Evolutionary conservation across 192 early-diverging fungal species (phyloP), one percentile per base, ranked within the genome.

Genomic region (Rhizoclosmatium sp.): DNA sequence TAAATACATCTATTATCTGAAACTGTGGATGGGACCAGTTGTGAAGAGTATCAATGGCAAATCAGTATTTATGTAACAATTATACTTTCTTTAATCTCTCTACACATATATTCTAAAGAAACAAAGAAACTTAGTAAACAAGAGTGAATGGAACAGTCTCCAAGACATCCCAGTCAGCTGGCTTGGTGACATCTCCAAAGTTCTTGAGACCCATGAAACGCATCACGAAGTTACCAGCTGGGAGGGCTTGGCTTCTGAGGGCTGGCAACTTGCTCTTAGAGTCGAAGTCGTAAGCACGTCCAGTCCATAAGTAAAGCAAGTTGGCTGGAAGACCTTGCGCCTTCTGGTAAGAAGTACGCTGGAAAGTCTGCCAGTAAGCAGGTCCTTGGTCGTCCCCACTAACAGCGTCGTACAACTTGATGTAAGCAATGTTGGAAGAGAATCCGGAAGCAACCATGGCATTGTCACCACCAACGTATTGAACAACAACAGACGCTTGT

Each of bases 101-200:
- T 56, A n/a, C 54, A 31, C 31, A 31, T 31, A 31, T 31, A 31
- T 31, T 31, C 31, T 31, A 31, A 31, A 31, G 31, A 31, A 31
- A 31, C 31, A 31, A 31, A 31, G 31, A 31, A 31, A 31, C 31
- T 62, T 21, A 62, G 60, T 31, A 62, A 9, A 62, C 60, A 62
- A 62, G 60, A 4, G 9, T 31, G 60, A 62, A 62, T 21, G 39
- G 21, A 19, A 21, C 10, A 40, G 60, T 62, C 5, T 62, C 60
- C 60, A 62, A 62, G 5, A 62, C 60, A 62, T 62, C 60, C 4
- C 21, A 62, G 39, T 62, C 60, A 9, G 60, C 60, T 21, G 9
- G 14, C 5, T 62, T 62, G 7, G 9, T 21, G 14, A 62, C 21
- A 62, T 62, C 60, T 21, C 60, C 60, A 62, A 62, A 62, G 60